A percentile compares a stretch with the other conserved stretches of the same genome.
Conservation (phyloP, 108 stramenopile genomes). For the Thalassiosira profunda region DNA sequence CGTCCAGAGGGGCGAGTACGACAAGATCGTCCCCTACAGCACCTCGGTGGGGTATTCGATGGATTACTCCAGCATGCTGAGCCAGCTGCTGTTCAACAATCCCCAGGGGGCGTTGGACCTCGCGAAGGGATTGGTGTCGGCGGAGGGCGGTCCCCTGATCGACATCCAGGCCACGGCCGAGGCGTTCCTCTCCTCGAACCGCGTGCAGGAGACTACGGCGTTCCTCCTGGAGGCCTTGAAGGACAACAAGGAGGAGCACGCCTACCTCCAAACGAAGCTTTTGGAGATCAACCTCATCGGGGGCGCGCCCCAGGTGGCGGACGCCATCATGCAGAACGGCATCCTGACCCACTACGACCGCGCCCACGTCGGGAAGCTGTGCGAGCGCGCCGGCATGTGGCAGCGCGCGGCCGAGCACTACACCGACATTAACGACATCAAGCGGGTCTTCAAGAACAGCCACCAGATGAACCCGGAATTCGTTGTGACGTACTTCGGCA, state of each 20-base stretch:
- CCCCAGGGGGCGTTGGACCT: slow-evolving; percentile 98
- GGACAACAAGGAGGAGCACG: slow-evolving; percentile 98
- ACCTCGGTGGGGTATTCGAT: slow-evolving; percentile 95
- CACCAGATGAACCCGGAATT: slow-evolving; percentile 98
- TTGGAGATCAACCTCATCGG: slow-evolving; percentile 99
- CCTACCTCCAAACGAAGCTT: slow-evolving; percentile 99
- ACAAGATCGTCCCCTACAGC: slow-evolving; percentile 99
- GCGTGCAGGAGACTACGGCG: slow-evolving; percentile 98
- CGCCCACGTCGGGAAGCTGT: slow-evolving; percentile 97
- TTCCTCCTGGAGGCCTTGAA: slow-evolving; percentile 99
- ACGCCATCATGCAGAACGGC: slow-evolving; percentile 99
- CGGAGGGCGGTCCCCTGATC: slow-evolving; percentile 94
- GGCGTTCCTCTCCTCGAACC: slow-evolving; percentile 96
- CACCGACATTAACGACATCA: slow-evolving; percentile 98
- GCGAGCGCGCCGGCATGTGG: slow-evolving; percentile 98
- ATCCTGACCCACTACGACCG: slow-evolving; percentile 99
- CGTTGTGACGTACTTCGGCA: slow-evolving; percentile 97
- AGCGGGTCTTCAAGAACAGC: slow-evolving; percentile 97
- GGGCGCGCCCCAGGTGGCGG: slow-evolving; percentile 99
- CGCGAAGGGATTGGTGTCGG: slow-evolving; percentile 95
- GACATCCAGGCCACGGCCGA: slow-evolving; percentile 98
- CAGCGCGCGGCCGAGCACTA: slow-evolving; percentile 99
- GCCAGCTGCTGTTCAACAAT: slow-evolving; percentile 97
- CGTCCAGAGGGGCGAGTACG: slow-evolving; percentile 98
- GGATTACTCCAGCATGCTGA: slow-evolving; percentile 97